phyloP scores from a whole-genome alignment of 441 rosid species.

The Adansonia grandidieri region DNA sequence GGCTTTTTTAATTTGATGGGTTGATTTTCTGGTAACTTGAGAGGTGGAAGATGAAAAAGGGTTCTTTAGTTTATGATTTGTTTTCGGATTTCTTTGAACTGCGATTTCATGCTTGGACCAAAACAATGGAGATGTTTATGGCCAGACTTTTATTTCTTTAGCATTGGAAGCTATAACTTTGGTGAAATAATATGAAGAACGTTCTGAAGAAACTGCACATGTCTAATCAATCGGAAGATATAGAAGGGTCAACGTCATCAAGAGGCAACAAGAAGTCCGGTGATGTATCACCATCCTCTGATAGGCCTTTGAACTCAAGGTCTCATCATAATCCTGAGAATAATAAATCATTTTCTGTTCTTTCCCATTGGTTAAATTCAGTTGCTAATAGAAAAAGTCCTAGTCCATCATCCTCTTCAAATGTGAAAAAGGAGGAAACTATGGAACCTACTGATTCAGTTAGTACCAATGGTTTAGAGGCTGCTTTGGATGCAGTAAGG shows the following conservation, averaged over 20 bases:
- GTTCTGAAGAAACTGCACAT: slow-evolving; percentile 81
- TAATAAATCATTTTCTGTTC: slow-evolving; percentile 68
- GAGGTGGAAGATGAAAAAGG: slow-evolving; percentile 20
- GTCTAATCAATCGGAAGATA: slow-evolving; percentile 65
- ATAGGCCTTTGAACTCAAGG: slow-evolving; percentile 42
- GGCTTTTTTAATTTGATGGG: slow-evolving; percentile 36
- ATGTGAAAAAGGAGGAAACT: slow-evolving; percentile 46
- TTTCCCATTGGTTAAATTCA: slow-evolving; percentile 82
- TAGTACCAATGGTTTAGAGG: slow-evolving; percentile 45
- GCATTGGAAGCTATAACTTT: slow-evolving; percentile 39
- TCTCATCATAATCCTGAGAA: slow-evolving; percentile 45
- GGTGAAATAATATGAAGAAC: slow-evolving; percentile 73
- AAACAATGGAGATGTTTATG: slow-evolving; percentile 71
- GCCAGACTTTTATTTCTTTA: slow-evolving; percentile 58
- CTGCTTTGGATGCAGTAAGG: slow-evolving; percentile 50
- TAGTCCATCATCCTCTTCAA: slow-evolving; percentile 72
- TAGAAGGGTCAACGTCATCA: slow-evolving; percentile 65
- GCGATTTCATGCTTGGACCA: slow-evolving; percentile 61
- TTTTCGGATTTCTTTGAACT: slow-evolving; percentile 27
- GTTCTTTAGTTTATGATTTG: background rate
- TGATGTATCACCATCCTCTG: slow-evolving; percentile 45
- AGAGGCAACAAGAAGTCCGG: slow-evolving; percentile 48
- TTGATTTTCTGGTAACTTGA: slow-evolving; percentile 33
- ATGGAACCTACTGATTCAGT: slow-evolving; percentile 52
- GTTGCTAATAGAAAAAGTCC: slow-evolving; percentile 67